Percentiles rank a stretch among this genome's conserved stretches.
Evolutionary conservation across 257 asterid genomes (phyloP).

Genomic region (Eustoma russellianum): DNA sequence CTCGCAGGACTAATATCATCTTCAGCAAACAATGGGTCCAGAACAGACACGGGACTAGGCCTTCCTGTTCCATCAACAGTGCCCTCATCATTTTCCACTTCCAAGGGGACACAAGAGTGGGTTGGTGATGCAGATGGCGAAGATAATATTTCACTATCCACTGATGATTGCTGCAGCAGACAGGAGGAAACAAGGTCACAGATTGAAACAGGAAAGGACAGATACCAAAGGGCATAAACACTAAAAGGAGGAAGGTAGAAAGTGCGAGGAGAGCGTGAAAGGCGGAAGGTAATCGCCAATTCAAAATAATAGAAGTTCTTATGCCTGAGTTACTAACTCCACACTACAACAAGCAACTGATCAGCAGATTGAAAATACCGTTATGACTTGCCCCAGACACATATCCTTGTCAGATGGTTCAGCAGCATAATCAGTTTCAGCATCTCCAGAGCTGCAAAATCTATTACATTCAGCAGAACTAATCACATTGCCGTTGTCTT

Average conservation of each 20-base stretch:
- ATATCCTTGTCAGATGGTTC: slow-evolving; percentile 31
- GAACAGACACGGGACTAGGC: slow-evolving; percentile 90
- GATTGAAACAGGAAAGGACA: neutral
- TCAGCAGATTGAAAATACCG: slow-evolving; percentile 26
- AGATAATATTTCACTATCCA: slow-evolving; percentile 30
- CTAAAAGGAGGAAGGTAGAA: neutral
- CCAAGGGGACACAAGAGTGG: slow-evolving; percentile 20
- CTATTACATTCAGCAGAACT: slow-evolving; percentile 16
- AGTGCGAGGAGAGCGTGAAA: neutral
- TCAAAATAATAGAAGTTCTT: neutral
- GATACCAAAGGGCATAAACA: slow-evolving; percentile 1
- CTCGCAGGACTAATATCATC: slow-evolving; percentile 79
- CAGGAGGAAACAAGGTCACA: neutral
- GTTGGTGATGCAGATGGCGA: slow-evolving; percentile 38
- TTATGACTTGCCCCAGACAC: slow-evolving; percentile 13
- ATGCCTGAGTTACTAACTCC: neutral
- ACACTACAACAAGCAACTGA: slow-evolving; percentile 7
- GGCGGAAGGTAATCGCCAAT: neutral
- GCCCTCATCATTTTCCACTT: slow-evolving; percentile 38
- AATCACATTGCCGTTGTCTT: slow-evolving; percentile 22
- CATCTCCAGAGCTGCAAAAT: slow-evolving; percentile 21
- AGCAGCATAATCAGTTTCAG: slow-evolving; percentile 19
- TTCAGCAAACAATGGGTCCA: slow-evolving; percentile 71
- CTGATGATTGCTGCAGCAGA: slow-evolving; percentile 17
- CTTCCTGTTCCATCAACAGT: slow-evolving; percentile 42